Conservation (phyloP, 805 yeast genomes). For the Wickerhamomyces silvicola region DNA sequence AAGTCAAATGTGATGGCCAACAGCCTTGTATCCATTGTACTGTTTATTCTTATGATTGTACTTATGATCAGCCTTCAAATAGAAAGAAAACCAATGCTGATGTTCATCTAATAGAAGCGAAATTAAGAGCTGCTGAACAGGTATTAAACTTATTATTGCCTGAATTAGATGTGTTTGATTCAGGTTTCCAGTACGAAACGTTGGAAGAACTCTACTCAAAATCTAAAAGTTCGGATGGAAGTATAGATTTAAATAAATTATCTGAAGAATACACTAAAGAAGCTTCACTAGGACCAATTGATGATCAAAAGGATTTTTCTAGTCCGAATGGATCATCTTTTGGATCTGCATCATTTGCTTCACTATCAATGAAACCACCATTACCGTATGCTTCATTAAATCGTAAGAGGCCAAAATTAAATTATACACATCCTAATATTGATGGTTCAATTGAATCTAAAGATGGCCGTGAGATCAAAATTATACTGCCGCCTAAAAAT, state of each 20-base stretch:
- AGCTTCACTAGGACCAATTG: too few relatives aligned
- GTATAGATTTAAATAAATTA: conserved; percentile 5
- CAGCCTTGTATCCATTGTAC: conserved; percentile 79
- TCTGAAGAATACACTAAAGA: conserved; percentile 7
- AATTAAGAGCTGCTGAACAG: conserved; percentile 28
- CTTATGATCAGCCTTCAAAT: conserved; percentile 57
- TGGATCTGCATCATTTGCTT: too few relatives aligned
- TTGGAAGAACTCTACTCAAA: conserved; percentile 15
- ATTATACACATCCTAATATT: conserved; percentile 24
- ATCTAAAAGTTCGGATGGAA: conserved; percentile 1
- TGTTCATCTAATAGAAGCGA: conserved; percentile 27
- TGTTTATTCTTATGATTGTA: conserved; percentile 73
- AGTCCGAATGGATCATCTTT: too few relatives aligned
- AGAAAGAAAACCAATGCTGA: conserved; percentile 36
- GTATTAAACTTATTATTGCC: conserved; percentile 32
- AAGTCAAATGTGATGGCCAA: conserved; percentile 74
- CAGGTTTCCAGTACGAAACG: conserved; percentile 22
- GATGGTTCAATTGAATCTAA: conserved; percentile 34
- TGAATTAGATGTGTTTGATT: conserved; percentile 29
- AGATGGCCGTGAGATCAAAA: conserved; percentile 43
- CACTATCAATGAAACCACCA: neutral
- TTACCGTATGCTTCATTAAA: conserved; percentile 1
- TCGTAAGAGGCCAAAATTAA: conserved; percentile 13
- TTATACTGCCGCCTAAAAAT: conserved; percentile 69
- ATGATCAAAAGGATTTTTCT: too few relatives aligned